phyloP scores from a whole-genome alignment of 2,329 filamentous ascomycete genomes.

The Arthroderma uncinatum region DNA sequence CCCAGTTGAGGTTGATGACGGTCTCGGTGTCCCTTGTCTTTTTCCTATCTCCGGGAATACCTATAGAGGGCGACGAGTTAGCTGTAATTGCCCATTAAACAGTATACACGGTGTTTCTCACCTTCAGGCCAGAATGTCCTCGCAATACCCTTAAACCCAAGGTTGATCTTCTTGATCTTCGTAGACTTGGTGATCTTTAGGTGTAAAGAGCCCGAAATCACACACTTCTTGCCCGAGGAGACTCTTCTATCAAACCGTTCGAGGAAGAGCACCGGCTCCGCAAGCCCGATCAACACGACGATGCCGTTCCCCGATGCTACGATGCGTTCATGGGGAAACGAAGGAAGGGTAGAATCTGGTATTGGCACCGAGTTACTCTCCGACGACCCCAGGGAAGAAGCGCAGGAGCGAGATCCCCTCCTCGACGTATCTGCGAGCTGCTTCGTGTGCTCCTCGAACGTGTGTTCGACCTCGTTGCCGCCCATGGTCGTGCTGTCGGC shows the following conservation, averaged over 20 bases:
- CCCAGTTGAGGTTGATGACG: conserved; percentile 76
- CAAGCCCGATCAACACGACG: conserved; percentile 36
- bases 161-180: conserved; percentile 82
- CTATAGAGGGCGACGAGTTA: conserved; percentile 25
- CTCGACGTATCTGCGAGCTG: conserved; percentile 18
- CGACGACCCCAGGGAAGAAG: conserved; percentile 13
- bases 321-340: conserved; percentile 36
- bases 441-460: conserved; percentile 9
- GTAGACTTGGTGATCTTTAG: conserved; percentile 75
- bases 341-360: conserved; percentile 22
- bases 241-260: conserved; percentile 40
- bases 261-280: conserved; percentile 40
- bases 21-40: conserved; percentile 80
- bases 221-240: conserved; percentile 55
- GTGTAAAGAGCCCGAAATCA: conserved; percentile 74
- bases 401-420: conserved; percentile 16
- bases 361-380: conserved; percentile 20
- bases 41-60: conserved; percentile 60
- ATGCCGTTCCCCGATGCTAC: conserved; percentile 41
- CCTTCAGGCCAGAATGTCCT: conserved; percentile 93
- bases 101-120: conserved; percentile 20
- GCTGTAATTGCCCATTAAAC: neutral
- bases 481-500: neutral
- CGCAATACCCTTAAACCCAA: conserved; percentile 75
- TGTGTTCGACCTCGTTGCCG: neutral